Base-by-base conservation (phyloP, 306 rosid species). In the Cucumis sativus region DNA sequence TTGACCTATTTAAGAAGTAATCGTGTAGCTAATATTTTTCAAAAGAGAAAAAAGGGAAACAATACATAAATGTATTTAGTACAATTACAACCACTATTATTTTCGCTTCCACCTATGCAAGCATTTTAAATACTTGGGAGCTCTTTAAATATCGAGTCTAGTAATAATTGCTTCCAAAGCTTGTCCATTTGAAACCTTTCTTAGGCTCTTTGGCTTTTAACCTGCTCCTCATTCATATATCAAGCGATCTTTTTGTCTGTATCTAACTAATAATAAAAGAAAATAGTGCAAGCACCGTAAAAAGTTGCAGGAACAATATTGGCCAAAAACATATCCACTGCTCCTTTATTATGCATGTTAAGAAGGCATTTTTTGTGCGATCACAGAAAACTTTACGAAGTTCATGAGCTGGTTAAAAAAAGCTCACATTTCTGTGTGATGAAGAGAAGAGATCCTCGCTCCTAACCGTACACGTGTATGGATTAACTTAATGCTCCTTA, bases 401-500 rank as follows among this genome's bases (percentile, higher is more conserved):
- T 75, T 15, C 78, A 33, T 17, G 16, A 14, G 54, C 28, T n/a
- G n/a, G 54, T 75, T 72, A 43, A 75, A 78, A 51, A 70, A 71
- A 56, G 85, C 98, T 94, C 74, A 94, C 97, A 88, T 82, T 89
- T 90, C 95, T 40, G 2, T 80, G 83, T 82, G 86, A 82, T 81
- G 81, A 25, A 91, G 87, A 49, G 90, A 86, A 78, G 98, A 91
- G 77, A 94, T 84, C 83, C 98, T 85, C 45, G 45, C 87, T 66
- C 98, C 98, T 78, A 94, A 77, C 79, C 15, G 74, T 70, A 94
- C 84, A 75, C 63, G 83, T 62, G 47, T 69, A 82, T 90, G 83
- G 68, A 86, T 59, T 20, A 49, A 79, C 70, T 80, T 77, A 18
- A 82, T 62, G 35, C 74, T 74, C 87, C 86, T 89, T 82, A 88